These are phyloP conservation scores for Stylonectria norvegica DNA, from an alignment of 2,329 filamentous ascomycete genomes.

Conservation along the genomic window DNA sequence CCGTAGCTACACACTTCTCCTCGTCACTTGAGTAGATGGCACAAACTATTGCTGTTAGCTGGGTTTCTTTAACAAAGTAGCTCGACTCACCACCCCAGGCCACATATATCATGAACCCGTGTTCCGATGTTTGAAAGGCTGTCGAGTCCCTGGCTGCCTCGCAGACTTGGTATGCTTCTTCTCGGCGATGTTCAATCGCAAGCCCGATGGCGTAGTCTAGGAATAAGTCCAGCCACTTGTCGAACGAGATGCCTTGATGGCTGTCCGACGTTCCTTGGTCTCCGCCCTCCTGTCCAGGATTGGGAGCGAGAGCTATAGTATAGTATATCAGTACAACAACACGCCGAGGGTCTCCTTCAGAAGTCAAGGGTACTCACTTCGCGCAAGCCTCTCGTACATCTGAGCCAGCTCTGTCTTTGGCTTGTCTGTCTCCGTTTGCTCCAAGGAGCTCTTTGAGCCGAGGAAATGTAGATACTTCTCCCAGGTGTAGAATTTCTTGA, in stretches of 20 bases:
- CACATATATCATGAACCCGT: conserved; percentile 70
- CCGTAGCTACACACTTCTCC: conserved; percentile 67
- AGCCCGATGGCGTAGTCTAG: conserved; percentile 79
- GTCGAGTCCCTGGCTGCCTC: conserved; percentile 75
- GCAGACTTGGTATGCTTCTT: conserved; percentile 76
- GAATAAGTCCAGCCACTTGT: conserved; percentile 86
- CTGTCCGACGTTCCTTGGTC: conserved; percentile 34
- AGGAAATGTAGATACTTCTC: conserved; percentile 61
- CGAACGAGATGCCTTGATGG: conserved; percentile 77
- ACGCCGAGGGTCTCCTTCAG: too few relatives aligned
- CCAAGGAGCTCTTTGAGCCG: conserved; percentile 32
- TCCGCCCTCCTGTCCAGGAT: conserved; percentile 18
- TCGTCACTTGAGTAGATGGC: conserved; percentile 78
- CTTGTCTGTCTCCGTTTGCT: conserved; percentile 20
- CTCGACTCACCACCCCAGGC: conserved; percentile 67
- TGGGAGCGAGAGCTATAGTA: conserved; percentile 35
- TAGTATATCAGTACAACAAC: too few relatives aligned
- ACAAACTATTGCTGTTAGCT: conserved; percentile 56
- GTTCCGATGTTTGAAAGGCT: conserved; percentile 70
- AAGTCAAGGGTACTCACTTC: conserved; percentile 40
- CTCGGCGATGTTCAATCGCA: conserved; percentile 62
- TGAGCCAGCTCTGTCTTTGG: conserved; percentile 47
- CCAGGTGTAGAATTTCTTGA: conserved; percentile 64
- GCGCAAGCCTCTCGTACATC: conserved; percentile 54
- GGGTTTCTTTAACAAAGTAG: not conserved